These are phyloP conservation scores for Spatholobus suberectus DNA, from an alignment of 306 rosid species.

Conservation along the genomic window DNA sequence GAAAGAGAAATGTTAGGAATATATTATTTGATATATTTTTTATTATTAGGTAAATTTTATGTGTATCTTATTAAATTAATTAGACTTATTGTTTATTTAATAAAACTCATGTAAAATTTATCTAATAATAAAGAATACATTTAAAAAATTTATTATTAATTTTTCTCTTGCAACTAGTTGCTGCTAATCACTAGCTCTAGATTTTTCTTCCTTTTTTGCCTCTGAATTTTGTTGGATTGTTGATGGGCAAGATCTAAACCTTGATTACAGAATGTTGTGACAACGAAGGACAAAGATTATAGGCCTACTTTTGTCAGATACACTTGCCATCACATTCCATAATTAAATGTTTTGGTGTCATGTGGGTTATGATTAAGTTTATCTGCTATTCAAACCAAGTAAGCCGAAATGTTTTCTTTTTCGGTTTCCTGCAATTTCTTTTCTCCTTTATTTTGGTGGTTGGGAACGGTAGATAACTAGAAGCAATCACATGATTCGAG, in stretches of 20 bases:
- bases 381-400: conserved; percentile 65
- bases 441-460: conserved; percentile 57
- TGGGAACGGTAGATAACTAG: conserved; percentile 83
- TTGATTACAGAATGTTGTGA: conserved; percentile 20
- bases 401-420: conserved; percentile 14
- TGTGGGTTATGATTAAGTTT: conserved; percentile 75
- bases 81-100: background rate
- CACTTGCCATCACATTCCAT: conserved; percentile 49
- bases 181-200: background rate
- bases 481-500: conserved; percentile 70
- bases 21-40: background rate
- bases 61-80: background rate
- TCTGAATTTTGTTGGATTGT: conserved; percentile 3
- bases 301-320: conserved; percentile 21
- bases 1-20: background rate
- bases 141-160: background rate
- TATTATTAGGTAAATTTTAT: background rate
- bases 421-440: conserved; percentile 1
- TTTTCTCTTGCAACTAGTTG: background rate
- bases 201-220: background rate
- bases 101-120: background rate
- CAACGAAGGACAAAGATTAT: conserved; percentile 30
- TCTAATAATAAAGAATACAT: background rate
- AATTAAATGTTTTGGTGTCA: conserved; percentile 83
- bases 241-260: conserved; percentile 11